Percentiles rank a stretch among this genome's conserved stretches.
Conservation (phyloP, 75 land plant species). For the Picea sitchensis region DNA sequence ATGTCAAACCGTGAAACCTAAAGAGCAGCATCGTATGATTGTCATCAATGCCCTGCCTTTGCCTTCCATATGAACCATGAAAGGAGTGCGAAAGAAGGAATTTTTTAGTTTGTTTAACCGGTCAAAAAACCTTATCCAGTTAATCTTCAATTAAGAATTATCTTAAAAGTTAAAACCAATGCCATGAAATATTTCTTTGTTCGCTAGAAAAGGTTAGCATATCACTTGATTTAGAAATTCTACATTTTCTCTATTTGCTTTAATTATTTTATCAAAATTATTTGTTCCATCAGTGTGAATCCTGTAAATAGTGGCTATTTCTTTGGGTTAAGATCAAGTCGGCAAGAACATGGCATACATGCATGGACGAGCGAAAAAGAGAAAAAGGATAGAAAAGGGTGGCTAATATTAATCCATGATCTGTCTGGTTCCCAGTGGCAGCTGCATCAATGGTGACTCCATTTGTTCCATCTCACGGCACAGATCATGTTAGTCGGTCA, state of each 20-base stretch:
- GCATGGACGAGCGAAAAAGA: slow-evolving; percentile 13
- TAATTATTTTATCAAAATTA: background rate
- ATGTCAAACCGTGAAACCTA: too few relatives aligned
- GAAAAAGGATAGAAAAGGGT: slow-evolving; percentile 50
- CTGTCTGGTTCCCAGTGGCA: slow-evolving; percentile 67
- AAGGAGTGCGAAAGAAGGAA: background rate
- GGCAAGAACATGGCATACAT: background rate
- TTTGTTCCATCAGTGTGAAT: background rate
- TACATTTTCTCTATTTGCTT: background rate
- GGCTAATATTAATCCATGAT: slow-evolving; percentile 62
- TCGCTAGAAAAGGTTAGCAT: background rate
- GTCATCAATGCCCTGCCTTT: too few relatives aligned
- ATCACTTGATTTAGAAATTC: background rate
- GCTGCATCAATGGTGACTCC: slow-evolving; percentile 76
- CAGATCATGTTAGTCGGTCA: slow-evolving; percentile 49
- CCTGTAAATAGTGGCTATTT: background rate
- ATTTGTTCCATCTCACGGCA: slow-evolving; percentile 57
- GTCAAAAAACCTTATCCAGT: background rate
- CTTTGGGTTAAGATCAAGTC: background rate
- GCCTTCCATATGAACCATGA: background rate
- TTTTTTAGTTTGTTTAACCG: background rate
- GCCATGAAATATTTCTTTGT: background rate
- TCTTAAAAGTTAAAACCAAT: background rate
- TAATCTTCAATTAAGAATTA: background rate
- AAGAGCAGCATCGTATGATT: too few relatives aligned